phyloP scores from a whole-genome alignment of 257 asterid genomes.

The Solanum chilense region DNA sequence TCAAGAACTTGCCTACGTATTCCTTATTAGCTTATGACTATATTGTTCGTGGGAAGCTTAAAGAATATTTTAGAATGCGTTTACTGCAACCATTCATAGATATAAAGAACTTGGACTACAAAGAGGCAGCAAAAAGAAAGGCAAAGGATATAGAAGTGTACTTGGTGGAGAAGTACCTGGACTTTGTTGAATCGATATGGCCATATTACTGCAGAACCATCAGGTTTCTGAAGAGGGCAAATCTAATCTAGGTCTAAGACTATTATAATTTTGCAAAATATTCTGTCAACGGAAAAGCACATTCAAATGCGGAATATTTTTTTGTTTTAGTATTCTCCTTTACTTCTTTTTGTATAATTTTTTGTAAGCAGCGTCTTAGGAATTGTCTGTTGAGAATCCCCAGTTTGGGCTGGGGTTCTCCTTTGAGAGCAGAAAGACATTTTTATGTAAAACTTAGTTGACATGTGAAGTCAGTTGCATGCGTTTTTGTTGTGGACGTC shows the following conservation, averaged over 20 bases:
- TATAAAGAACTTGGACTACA: conserved; percentile 35
- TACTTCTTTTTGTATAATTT: not conserved
- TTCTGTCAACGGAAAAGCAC: not conserved
- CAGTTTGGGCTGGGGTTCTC: conserved; percentile 13
- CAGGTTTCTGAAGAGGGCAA: conserved; percentile 72
- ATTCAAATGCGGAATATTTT: not conserved
- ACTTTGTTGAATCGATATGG: conserved; percentile 60
- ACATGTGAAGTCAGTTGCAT: not conserved
- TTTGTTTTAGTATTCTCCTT: not conserved
- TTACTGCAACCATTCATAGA: conserved; percentile 37
- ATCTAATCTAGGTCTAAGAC: conserved; percentile 33
- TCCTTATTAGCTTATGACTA: conserved; percentile 17
- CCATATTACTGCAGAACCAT: conserved; percentile 59
- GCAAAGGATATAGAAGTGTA: conserved; percentile 32
- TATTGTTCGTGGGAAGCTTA: conserved; percentile 41
- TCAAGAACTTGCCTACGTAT: conserved; percentile 41
- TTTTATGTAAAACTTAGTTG: not conserved
- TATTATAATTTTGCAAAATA: not conserved
- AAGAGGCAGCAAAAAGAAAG: conserved; percentile 19
- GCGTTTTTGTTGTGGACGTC: not conserved
- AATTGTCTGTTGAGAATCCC: not conserved
- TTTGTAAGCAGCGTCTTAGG: not conserved
- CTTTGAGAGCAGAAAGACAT: not conserved
- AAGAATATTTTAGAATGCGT: conserved; percentile 20
- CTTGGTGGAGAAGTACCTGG: conserved; percentile 53